Evolutionary conservation across 140 eudicot genomes (phyloP).

Genomic region (Stevia rebaudiana): DNA sequence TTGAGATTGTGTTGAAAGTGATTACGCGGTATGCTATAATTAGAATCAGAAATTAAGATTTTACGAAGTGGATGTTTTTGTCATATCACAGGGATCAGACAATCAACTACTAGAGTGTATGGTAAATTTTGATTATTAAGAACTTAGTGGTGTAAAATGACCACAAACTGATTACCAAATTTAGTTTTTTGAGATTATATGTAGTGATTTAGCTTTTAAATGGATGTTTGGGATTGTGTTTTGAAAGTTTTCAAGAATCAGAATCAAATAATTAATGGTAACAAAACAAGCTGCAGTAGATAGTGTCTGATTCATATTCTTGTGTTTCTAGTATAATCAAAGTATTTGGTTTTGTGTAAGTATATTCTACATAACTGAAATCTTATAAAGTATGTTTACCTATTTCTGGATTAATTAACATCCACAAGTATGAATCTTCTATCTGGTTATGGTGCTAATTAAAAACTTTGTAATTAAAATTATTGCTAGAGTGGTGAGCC

Average conservation of each 20-base stretch:
- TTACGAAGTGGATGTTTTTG: not conserved
- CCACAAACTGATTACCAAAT: not conserved
- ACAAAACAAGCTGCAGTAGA: not conserved
- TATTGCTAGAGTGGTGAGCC: constrained; percentile 46
- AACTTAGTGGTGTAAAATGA: too few species aligned
- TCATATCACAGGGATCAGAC: not conserved
- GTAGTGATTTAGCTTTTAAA: not conserved
- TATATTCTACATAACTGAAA: not conserved
- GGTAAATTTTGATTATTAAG: too few species aligned
- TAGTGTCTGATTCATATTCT: not conserved
- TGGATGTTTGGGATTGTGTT: not conserved
- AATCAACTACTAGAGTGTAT: not conserved
- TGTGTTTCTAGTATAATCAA: not conserved
- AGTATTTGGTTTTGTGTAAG: not conserved
- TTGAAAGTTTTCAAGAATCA: not conserved
- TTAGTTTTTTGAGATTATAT: not conserved
- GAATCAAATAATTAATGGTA: not conserved
- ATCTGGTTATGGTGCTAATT: not conserved
- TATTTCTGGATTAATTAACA: not conserved
- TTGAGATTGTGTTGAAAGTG: too few species aligned
- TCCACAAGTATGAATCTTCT: constrained; percentile 5
- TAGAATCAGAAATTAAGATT: not conserved
- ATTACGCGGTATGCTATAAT: too few species aligned
- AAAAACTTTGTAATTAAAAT: not conserved
- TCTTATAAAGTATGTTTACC: not conserved